Conservation (phyloP, 108 stramenopile genomes). For the Bacterosira constricta region DNA sequence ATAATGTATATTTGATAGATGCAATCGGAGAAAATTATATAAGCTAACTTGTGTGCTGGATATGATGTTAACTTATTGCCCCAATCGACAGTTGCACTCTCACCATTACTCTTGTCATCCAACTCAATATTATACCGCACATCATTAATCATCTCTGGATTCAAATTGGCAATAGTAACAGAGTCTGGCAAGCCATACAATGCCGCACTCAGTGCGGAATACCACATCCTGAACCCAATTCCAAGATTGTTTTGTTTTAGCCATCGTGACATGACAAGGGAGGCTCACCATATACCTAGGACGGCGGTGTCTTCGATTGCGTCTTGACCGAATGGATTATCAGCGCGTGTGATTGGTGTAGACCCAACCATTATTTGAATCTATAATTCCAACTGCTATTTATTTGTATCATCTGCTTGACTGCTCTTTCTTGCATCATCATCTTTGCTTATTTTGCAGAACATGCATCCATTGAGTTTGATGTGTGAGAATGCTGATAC, state of each 20-base stretch:
- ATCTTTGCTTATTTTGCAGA: too few relatives aligned
- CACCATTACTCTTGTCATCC: slow-evolving; percentile 31
- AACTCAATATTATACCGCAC: slow-evolving; percentile 68
- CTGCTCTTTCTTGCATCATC: slow-evolving; percentile 28
- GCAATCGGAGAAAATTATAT: slow-evolving; percentile 78
- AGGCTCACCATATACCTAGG: slow-evolving; percentile 83
- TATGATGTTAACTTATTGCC: slow-evolving; percentile 68
- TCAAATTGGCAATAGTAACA: slow-evolving; percentile 75
- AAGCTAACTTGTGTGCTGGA: slow-evolving; percentile 67
- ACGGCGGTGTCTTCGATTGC: slow-evolving; percentile 78
- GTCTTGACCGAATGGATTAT: slow-evolving; percentile 75
- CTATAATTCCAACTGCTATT: background rate
- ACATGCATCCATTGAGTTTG: too few relatives aligned
- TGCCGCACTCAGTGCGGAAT: slow-evolving; percentile 58
- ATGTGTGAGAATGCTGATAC: too few relatives aligned
- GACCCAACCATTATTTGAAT: background rate
- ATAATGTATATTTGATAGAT: slow-evolving; percentile 82
- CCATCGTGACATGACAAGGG: slow-evolving; percentile 81
- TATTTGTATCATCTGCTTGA: background rate
- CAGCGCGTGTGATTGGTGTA: slow-evolving; percentile 58
- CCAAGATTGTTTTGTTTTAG: slow-evolving; percentile 57
- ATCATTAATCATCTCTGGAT: slow-evolving; percentile 76
- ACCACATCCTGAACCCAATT: slow-evolving; percentile 87
- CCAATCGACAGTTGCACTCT: slow-evolving; percentile 75
- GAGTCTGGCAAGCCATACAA: slow-evolving; percentile 16